Base-by-base conservation (phyloP, 805 yeast genomes). In the Isabelozyma gotoi region DNA sequence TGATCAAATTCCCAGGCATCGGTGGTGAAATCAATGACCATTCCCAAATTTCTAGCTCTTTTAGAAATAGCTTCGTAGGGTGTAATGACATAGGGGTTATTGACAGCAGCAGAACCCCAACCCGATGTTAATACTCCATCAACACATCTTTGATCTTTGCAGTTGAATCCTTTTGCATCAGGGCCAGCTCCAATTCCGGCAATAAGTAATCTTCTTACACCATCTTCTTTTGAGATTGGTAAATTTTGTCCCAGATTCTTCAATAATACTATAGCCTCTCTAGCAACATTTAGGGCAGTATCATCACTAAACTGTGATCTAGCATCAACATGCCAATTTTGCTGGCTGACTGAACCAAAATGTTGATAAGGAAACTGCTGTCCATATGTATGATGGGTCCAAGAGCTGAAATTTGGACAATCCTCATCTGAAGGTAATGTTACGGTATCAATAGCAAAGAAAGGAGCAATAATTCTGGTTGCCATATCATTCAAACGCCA, bases 31-130 rank as follows among this genome's bases (percentile, higher is more conserved):
- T 78, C 80, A 5, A 76, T 68, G 4, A 66, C 61, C 53, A 77
- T 74, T 7, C 75, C 77, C 39, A 66, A 58, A 31, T 66, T 69
- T 27, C 68, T 59, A 2, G 84, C 83, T 44, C 68, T 67, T 27
- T 62, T 60, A 3, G 74, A 65, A 33, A 82, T 73, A 1, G 80
- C 84, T 53, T 80, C 83, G 45, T 69, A 69, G 0, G 86, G 85
- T 1, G 84, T 74, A n/a, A 78, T 67, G 3, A 79, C 76, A 54
- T 65, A 78, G 2, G 83, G 82, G 35, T 78, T 74, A 49, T 71
- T 74, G 12, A 75, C 82, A 8, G 82, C 68, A 0, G 84, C 81
- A 4, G 86, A 81, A 0, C 87, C 88, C 82, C 86, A 79, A 11
- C 86, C 86, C 21, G 76, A 68, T 27, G 78, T 75, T 34, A 81